Conservation (phyloP, 371 early-diverging fungal genomes). For the Blakeslea trispora region DNA sequence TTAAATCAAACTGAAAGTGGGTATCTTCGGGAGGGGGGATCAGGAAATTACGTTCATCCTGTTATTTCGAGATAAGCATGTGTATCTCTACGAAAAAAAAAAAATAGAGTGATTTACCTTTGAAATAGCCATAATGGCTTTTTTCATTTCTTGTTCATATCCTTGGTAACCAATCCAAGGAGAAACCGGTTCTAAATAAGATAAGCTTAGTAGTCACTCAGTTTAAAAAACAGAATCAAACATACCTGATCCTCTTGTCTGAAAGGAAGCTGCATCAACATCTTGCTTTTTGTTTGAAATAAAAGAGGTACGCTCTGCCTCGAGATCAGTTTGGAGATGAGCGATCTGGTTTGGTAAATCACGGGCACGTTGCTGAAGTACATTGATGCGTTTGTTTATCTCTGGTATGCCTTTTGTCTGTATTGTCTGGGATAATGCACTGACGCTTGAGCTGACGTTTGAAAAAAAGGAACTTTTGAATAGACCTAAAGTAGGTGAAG, state of each 20-base stretch:
- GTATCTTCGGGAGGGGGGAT: constrained; percentile 69
- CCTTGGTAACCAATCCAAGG: constrained; percentile 62
- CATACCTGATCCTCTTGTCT: constrained; percentile 23
- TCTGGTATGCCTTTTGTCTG: constrained; percentile 30
- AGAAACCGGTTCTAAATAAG: constrained; percentile 48
- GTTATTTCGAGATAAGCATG: constrained; percentile 3
- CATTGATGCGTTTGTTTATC: constrained; percentile 33
- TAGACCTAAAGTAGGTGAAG: constrained; percentile 7
- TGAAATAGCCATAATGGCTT: constrained; percentile 58
- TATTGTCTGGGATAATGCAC: constrained; percentile 24
- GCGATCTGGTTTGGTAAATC: constrained; percentile 39
- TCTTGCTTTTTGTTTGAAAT: constrained; percentile 10
- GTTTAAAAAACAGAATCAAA: not conserved
- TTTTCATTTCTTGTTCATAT: constrained; percentile 58
- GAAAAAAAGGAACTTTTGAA: constrained; percentile 24
- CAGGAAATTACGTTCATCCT: constrained; percentile 72
- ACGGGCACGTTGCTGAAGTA: constrained; percentile 40
- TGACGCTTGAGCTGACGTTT: constrained; percentile 20
- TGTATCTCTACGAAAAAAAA: too few relatives aligned
- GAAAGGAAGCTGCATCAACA: constrained; percentile 9
- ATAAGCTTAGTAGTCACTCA: not conserved
- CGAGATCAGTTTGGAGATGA: constrained; percentile 36
- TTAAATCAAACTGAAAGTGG: constrained; percentile 65
- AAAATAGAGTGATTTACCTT: constrained; percentile 36
- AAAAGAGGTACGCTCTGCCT: constrained; percentile 28